A percentile compares a stretch with the other conserved stretches of the same genome.
Conservation (phyloP, 2,329 filamentous ascomycete species). For the Exserohilum rostratum region DNA sequence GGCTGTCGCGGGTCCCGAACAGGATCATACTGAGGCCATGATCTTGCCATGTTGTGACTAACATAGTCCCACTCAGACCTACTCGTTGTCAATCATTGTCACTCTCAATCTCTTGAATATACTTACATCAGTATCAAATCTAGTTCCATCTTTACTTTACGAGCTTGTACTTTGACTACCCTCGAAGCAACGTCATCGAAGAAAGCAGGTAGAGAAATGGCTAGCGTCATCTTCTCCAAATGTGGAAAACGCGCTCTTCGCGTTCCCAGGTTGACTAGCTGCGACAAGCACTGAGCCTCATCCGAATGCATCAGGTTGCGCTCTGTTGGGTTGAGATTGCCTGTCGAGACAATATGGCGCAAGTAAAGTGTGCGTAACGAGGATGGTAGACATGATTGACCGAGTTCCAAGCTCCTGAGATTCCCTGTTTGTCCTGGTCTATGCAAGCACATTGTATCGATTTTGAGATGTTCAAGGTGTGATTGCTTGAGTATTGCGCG, state of each 20-base stretch:
- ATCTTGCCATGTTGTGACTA: neutral
- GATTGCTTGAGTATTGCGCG: conserved; percentile 8
- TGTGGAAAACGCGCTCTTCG: conserved; percentile 9
- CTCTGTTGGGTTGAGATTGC: conserved; percentile 5
- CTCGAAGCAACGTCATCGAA: conserved; percentile 13
- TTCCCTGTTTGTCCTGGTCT: neutral
- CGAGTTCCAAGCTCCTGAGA: conserved; percentile 10
- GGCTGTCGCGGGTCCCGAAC: conserved; percentile 11
- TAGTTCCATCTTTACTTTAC: conserved; percentile 3
- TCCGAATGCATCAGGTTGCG: conserved; percentile 16
- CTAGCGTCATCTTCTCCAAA: conserved; percentile 11
- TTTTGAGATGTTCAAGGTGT: conserved; percentile 6
- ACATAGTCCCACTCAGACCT: conserved; percentile 6
- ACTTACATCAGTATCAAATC: conserved; percentile 11
- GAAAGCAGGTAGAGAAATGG: conserved; percentile 5
- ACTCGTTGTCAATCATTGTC: neutral
- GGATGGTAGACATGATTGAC: conserved; percentile 9
- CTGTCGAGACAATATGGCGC: conserved; percentile 7
- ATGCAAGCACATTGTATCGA: conserved; percentile 17
- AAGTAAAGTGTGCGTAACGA: conserved; percentile 14
- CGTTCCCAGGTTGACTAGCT: conserved; percentile 7
- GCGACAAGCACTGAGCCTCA: conserved; percentile 15
- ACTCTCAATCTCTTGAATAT: neutral
- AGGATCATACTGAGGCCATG: conserved; percentile 14
- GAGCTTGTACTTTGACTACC: conserved; percentile 8